Evolutionary conservation across 768 basidiomycete genomes (phyloP), one percentile per base, ranked within the genome.

Genomic region (Lentinula raphanica): DNA sequence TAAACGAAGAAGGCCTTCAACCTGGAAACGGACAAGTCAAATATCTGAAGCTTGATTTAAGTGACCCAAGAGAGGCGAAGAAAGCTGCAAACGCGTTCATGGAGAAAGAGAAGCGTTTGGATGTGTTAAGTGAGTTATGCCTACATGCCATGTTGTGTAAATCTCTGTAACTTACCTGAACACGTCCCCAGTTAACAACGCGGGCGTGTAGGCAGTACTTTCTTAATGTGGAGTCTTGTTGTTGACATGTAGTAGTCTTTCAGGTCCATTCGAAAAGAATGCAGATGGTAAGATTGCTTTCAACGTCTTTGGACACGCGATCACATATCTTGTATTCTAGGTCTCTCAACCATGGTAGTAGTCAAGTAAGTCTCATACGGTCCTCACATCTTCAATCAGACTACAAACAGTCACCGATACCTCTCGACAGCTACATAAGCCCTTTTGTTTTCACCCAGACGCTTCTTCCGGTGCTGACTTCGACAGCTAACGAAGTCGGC

Each of bases 91-190:
- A 79, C 49, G 78, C 73, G 39, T 79, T 86, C 59, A 62, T 82
- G 68, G 63, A 51, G 57, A 75, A 66, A 63, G 85, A 87, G 63
- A 67, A 66, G 35, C 72, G 84, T 28, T 63, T 87, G 57, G 85
- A 87, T 63, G 71, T 85, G 6, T 63, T 87, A 17, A 62, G 84
- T 84, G 59, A 60, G 77, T 71, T n/a, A n/a, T n/a, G n/a, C n/a
- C n/a, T n/a, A 2, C 35, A 12, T 11, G 15, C 19, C 46, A 8
- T 29, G 11, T 35, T 59, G 38, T n/a, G n/a, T n/a, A n/a, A n/a
- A 60, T 21, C 1, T 42, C 2, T 21, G 11, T 9, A 17, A 42
- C 9, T 13, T 21, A 31, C 13, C 15, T 53, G 50, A 21, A 11
- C 50, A 27, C 5, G 50, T 19, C 55, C 46, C 8, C 21, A 84